Base-by-base conservation (phyloP, 352 stramenopile genomes). In the Phytopythium litorale region DNA sequence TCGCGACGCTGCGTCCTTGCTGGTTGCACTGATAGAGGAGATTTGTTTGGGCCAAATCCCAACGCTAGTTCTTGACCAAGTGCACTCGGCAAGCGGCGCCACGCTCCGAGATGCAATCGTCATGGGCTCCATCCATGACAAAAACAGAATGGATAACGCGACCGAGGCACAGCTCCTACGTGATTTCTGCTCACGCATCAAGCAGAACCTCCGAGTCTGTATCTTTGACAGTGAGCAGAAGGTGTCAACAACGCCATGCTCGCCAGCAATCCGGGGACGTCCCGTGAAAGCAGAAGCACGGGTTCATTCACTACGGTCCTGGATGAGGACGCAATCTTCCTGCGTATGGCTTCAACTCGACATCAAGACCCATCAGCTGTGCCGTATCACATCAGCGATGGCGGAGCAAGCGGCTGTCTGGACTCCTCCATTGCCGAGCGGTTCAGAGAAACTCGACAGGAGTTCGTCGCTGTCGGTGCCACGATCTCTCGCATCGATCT, bases 161-260 rank as follows among this genome's bases (percentile, higher is more conserved):
- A 75, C 72, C 2, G 70, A 83, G 18, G 19, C 50, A 3, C 65
- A 81, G 11, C 60, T 77, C 0, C 43, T 78, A 46, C 37, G 32
- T 3, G 65, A 80, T 28, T 74, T 84, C 21, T 66, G 65, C 13
- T 54, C 60, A 8, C 65, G 67, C 11, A 43, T 87, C 4, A 63
- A 70, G 28, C 54, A 67, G 18, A 81, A 88, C 33, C 45, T 89
- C 9, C 78, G 80, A 4, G 28, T 89, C 0, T 84, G 73, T 16
- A 43, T 89, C 18, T 58, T 84, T 7, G 61, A 70, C 19, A 40
- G 5, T 16, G n/a, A 6, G 2, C n/a, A 4, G 12, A 16, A 8
- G 15, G 7, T 30, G 3, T 3, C 21, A 16, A 18, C 6, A 21
- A 5, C 13, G 3, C 1, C 21, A 8, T 12, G 21, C 13, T 33